phyloP scores from a whole-genome alignment of 2,329 filamentous ascomycete species.

The Colletotrichum sp. region DNA sequence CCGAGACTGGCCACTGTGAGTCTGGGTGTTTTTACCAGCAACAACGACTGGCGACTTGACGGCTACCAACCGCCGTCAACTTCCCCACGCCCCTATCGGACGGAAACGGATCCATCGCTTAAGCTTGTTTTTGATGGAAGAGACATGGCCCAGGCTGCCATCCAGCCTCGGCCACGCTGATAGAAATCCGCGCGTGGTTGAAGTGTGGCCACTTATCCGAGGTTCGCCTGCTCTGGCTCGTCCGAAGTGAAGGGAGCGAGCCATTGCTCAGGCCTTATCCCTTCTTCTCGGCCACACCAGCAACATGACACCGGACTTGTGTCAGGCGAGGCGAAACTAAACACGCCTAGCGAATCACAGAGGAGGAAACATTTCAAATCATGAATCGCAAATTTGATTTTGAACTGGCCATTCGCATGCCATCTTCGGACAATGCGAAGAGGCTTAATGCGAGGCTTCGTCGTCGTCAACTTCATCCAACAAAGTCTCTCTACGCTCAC shows the following conservation, averaged over 20 bases:
- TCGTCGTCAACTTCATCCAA: neutral
- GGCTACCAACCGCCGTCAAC: neutral
- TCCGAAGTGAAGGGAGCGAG: neutral
- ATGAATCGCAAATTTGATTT: neutral
- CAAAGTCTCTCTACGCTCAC: neutral
- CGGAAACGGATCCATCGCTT: neutral
- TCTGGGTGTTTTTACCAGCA: neutral
- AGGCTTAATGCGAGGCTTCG: neutral
- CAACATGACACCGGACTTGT: constrained; percentile 7
- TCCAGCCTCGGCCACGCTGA: neutral
- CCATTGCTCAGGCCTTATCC: neutral
- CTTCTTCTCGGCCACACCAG: neutral
- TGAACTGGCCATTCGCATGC: neutral
- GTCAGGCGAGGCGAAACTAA: constrained; percentile 3
- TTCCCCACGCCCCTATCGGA: neutral
- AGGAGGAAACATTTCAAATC: neutral
- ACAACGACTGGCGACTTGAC: neutral
- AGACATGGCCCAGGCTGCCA: neutral
- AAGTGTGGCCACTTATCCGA: neutral
- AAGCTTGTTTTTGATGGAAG: neutral
- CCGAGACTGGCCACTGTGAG: neutral
- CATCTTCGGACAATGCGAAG: neutral
- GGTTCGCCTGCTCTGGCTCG: neutral
- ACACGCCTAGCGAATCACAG: neutral
- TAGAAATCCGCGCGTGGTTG: neutral